Evolutionary conservation across 2,329 filamentous ascomycete species (phyloP), one percentile per base, ranked within the genome.

Genomic region (Colletotrichum sojae): DNA sequence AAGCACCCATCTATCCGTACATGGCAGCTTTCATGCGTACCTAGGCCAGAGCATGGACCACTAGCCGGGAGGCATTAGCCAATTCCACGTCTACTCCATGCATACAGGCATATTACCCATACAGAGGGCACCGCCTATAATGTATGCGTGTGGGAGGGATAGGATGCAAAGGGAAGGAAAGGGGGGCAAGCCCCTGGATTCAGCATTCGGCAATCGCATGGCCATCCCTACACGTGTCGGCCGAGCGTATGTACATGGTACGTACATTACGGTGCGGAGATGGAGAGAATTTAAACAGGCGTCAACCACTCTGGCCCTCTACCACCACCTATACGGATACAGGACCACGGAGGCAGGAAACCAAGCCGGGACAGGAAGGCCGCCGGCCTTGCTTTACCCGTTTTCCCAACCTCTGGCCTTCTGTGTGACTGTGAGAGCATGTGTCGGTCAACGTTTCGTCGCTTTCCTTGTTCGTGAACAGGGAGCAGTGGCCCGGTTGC

Each of bases 281-380:
- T 25, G 4, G 22, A 25, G 22, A 36, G 10, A 2, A 36, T 43
- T n/a, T 13, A 13, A 43, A 43, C 40, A 43, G 31, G 31, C 31
- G 31, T 10, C 31, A 36, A 36, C 31, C 31, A 36, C 31, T 36
- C 31, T 36, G 31, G 8, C 31, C 10, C 31, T 36, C 8, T 36
- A 36, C 31, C 22, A 25, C 22, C 22, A 25, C 22, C 22, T 25
- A 25, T 25, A 25, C 22, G 31, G 31, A 36, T 36, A 43, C 53
- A 43, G 4, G 22, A 57, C 22, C 56, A 58, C 58, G 58, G 58
- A 67, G 63, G 43, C 59, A 63, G 31, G 6, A 36, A 36, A 36
- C 31, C 31, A 36, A 67, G 63, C 51, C 58, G 63, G 51, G 63
- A 51, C 31, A 63, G 51, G 51, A 67, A 67, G 52, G 64, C 59